These are phyloP conservation scores for Boletellus ananiceps DNA, from an alignment of 768 basidiomycete genomes.

Conservation along the genomic window DNA sequence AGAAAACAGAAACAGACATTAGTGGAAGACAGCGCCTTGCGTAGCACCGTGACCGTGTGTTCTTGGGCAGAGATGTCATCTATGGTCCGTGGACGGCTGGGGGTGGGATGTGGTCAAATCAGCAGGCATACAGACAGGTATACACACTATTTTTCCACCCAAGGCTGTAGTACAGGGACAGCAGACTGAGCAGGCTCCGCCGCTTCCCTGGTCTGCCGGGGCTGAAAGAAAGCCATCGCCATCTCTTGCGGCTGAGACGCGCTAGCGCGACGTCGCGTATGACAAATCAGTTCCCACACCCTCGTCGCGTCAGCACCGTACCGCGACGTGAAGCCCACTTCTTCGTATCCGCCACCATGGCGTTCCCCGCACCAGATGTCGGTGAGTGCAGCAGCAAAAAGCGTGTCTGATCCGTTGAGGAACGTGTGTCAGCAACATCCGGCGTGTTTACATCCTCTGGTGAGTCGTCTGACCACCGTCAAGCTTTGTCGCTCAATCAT, in stretches of 20 bases:
- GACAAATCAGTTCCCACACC: constrained; percentile 32
- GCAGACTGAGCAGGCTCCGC: constrained; percentile 40
- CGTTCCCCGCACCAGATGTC: constrained; percentile 6
- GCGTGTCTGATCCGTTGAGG: constrained; percentile 4
- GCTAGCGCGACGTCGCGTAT: constrained; percentile 40
- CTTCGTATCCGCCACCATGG: constrained; percentile 22
- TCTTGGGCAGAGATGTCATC: constrained; percentile 98
- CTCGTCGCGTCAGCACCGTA: constrained; percentile 13
- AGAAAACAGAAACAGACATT: constrained; percentile 55
- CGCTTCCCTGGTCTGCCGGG: constrained; percentile 37
- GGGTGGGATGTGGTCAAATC: constrained; percentile 5
- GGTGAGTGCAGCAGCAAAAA: constrained; percentile 14
- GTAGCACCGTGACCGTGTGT: constrained; percentile 88
- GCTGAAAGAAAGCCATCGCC: constrained; percentile 68
- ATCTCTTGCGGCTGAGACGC: constrained; percentile 16
- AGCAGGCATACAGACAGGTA: neutral
- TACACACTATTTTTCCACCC: constrained; percentile 97
- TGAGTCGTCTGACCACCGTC: constrained; percentile 8
- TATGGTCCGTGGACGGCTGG: constrained; percentile 93
- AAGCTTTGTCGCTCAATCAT: neutral
- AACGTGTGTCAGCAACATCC: constrained; percentile 10
- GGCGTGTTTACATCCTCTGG: constrained; percentile 9
- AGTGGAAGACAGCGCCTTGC: constrained; percentile 84
- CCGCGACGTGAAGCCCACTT: constrained; percentile 16
- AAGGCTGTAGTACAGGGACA: constrained; percentile 72